phyloP scores from a whole-genome alignment of 2,329 filamentous ascomycete species.

The Leptographium galeiforme region DNA sequence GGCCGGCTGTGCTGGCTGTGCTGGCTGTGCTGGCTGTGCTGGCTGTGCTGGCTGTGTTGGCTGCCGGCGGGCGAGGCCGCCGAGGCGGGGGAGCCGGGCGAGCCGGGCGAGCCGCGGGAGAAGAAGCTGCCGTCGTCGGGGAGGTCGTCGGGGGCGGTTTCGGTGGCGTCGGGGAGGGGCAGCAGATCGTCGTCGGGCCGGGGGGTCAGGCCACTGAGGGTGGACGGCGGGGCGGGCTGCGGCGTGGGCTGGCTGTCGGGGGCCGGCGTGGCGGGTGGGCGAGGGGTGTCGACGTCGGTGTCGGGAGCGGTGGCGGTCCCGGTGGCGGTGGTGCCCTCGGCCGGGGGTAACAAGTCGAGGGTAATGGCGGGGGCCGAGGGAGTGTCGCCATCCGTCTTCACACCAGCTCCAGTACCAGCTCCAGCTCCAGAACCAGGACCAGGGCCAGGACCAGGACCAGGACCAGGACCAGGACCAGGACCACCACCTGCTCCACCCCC shows the following conservation, averaged over 20 bases:
- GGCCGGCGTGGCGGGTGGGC: not conserved
- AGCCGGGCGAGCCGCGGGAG: constrained; percentile 16
- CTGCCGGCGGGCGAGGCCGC: no score
- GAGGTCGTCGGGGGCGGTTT: constrained; percentile 11
- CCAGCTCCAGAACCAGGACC: no score
- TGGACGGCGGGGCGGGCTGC: constrained; percentile 15
- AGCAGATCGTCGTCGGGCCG: not conserved
- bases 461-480: not conserved
- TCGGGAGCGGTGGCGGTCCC: not conserved
- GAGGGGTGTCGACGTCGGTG: not conserved
- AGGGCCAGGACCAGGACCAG: not conserved
- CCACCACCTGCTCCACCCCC: constrained; percentile 25
- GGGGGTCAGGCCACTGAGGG: not conserved
- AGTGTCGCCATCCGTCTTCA: not conserved
- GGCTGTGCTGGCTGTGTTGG: no score
- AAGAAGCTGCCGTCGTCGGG: constrained; percentile 19
- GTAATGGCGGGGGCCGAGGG: not conserved
- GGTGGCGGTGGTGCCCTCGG: no score
- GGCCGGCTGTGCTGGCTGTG: constrained; percentile 10
- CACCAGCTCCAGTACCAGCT: no score
- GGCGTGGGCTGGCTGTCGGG: constrained; percentile 38
- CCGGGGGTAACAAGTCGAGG: no score
- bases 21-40: constrained; percentile 10
- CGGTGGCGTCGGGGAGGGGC: no score
- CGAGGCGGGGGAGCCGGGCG: no score